These are phyloP conservation scores for Iberis pinnata DNA, from an alignment of 345 rosid species.

Conservation along the genomic window DNA sequence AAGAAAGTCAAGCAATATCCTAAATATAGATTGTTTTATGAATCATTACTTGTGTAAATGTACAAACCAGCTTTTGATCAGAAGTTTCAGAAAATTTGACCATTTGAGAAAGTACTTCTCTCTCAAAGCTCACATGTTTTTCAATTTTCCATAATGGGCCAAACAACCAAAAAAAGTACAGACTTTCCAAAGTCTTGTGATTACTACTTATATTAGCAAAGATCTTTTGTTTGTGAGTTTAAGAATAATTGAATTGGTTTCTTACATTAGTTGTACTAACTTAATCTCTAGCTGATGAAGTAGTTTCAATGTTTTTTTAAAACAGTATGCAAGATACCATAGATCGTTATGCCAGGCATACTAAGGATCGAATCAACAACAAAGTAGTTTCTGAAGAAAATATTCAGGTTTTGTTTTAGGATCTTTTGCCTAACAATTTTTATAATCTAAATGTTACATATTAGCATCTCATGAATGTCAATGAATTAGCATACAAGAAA, in stretches of 20 bases:
- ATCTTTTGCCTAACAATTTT: conserved; percentile 7
- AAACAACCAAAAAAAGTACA: neutral
- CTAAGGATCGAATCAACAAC: conserved; percentile 34
- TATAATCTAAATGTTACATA: neutral
- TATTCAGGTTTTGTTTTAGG: conserved; percentile 38
- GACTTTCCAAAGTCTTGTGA: neutral
- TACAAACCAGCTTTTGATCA: conserved; percentile 26
- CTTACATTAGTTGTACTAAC: neutral
- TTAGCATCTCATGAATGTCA: no score
- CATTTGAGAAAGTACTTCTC: conserved; percentile 14
- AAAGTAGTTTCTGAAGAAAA: conserved; percentile 36
- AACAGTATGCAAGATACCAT: conserved; percentile 44
- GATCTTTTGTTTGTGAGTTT: neutral
- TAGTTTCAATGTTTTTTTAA: conserved; percentile 8
- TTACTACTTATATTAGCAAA: neutral
- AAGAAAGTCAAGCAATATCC: conserved; percentile 15
- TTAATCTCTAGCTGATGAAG: conserved; percentile 7
- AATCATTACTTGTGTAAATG: conserved; percentile 20
- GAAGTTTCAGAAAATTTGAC: conserved; percentile 21
- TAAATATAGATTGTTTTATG: conserved; percentile 15
- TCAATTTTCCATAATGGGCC: neutral
- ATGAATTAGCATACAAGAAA: no score
- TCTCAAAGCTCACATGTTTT: conserved; percentile 20
- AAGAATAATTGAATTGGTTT: conserved; percentile 3
- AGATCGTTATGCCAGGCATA: conserved; percentile 42